Conservation (phyloP, 352 stramenopile genomes). For the Thalassiosira allenii region DNA sequence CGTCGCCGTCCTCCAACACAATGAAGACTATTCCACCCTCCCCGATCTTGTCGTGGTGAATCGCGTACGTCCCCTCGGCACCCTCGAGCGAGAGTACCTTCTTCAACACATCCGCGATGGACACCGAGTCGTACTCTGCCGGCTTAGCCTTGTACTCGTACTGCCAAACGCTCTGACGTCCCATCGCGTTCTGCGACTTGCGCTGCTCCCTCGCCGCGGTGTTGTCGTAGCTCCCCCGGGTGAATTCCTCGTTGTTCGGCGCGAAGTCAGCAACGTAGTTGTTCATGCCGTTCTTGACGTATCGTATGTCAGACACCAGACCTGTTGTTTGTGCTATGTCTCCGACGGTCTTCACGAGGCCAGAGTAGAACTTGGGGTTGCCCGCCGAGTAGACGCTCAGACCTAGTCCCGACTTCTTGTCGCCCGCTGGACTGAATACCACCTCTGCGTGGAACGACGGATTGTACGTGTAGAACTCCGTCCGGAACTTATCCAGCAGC, state of each 20-base stretch:
- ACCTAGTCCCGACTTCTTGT: neutral
- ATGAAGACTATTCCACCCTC: neutral
- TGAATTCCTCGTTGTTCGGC: conserved; percentile 19
- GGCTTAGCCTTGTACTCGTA: conserved; percentile 7
- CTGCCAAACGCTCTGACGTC: conserved; percentile 41
- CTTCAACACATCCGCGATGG: neutral
- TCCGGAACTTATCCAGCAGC: conserved; percentile 52
- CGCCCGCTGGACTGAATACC: conserved; percentile 7
- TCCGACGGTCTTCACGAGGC: neutral
- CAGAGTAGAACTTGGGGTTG: neutral
- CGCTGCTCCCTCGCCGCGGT: conserved; percentile 28
- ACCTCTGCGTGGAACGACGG: conserved; percentile 31
- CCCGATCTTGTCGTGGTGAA: neutral
- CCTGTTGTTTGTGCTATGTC: neutral
- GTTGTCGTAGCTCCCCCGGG: conserved; percentile 36
- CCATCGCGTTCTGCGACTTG: conserved; percentile 41
- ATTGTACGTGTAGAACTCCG: conserved; percentile 28
- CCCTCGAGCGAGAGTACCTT: neutral
- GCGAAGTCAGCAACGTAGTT: conserved; percentile 22
- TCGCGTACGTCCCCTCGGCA: neutral
- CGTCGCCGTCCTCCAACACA: neutral
- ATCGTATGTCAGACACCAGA: neutral
- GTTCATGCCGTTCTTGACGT: neutral
- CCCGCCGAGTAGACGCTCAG: neutral
- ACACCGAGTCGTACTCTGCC: neutral